Evolutionary conservation across 106 monocot genomes (phyloP), one percentile per base, ranked within the genome.

Genomic region (Posidonia australis): DNA sequence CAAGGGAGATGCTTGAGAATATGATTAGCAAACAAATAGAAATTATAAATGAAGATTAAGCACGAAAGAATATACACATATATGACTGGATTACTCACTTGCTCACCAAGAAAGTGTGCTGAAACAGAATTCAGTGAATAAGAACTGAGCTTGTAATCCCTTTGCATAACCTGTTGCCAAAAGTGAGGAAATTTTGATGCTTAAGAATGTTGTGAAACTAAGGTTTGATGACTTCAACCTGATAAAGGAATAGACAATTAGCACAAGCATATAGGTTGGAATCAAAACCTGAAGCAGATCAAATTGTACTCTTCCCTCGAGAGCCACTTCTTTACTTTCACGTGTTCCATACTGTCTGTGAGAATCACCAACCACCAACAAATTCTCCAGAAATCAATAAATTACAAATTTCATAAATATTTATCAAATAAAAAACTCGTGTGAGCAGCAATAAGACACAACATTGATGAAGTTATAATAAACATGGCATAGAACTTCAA

Each of bases 121-220:
- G 98, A 98, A 51, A 98, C 98, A 61, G 98, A 91, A 81, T 98
- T 98, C 48, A 98, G 73, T 51, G 98, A 98, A 69, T 98, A 98
- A 44, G 98, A 98, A 76, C 98, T 98, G 52, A 98, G 87, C 65
- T 98, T 98, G 75, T 98, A 91, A 85, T 98, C 98, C 75, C 98
- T 80, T 85, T 91, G 87, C 85, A 91, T 81, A 63, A 75, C 98
- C 98, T 98, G 61, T 58, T n/a, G 14, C 76, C 46, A 55, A 17
- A 60, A 27, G 30, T 9, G 29, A 42, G 44, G 22, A 46, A 63
- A 63, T n/a, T n/a, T n/a, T 21, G 63, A n/a, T 22, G 63, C 24
- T 55, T 14, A 26, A 0, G 0, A 55, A n/a, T n/a, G n/a, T 49
- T 14, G 1, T 58, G 27, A 24, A 31, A 11, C 31, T 43, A 23